Percentiles rank a stretch among this genome's conserved stretches.
Evolutionary conservation across 768 basidiomycete genomes (phyloP).

Genomic region (Neoboletus brunneissimus): DNA sequence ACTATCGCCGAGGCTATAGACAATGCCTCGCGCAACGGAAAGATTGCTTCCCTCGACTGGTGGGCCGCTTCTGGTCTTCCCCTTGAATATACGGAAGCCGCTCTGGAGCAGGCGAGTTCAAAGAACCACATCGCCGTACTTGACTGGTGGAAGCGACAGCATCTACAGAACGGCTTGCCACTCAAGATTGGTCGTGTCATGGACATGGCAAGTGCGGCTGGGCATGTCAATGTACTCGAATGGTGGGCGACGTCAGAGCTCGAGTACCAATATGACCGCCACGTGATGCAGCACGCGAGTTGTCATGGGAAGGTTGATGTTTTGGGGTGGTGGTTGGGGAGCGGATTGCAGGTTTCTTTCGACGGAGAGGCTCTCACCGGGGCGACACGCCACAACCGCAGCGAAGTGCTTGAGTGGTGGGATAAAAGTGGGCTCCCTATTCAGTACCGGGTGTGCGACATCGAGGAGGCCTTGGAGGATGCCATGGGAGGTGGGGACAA

Average conservation of each 20-base stretch:
- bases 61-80: constrained; percentile 66
- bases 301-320: constrained; percentile 78
- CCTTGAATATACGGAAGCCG: constrained; percentile 75
- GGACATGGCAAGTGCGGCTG: constrained; percentile 81
- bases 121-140: constrained; percentile 75
- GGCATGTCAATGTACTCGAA: constrained; percentile 70
- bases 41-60: constrained; percentile 76
- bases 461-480: constrained; percentile 89
- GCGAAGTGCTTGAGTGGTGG: constrained; percentile 89
- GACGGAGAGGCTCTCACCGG: constrained; percentile 78
- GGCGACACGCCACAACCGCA: constrained; percentile 78
- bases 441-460: constrained; percentile 87
- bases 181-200: constrained; percentile 83
- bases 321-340: constrained; percentile 80
- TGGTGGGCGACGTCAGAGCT: constrained; percentile 84
- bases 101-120: constrained; percentile 75
- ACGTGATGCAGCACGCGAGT: constrained; percentile 75
- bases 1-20: constrained; percentile 72
- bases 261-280: constrained; percentile 74
- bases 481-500: constrained; percentile 76
- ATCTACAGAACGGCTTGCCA: constrained; percentile 45
- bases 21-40: constrained; percentile 74
- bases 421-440: constrained; percentile 72
- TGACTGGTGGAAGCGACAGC: constrained; percentile 78
- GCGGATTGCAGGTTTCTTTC: constrained; percentile 72